Conservation (phyloP, 164 flowering plant species). For the Macadamia tetraphylla region DNA sequence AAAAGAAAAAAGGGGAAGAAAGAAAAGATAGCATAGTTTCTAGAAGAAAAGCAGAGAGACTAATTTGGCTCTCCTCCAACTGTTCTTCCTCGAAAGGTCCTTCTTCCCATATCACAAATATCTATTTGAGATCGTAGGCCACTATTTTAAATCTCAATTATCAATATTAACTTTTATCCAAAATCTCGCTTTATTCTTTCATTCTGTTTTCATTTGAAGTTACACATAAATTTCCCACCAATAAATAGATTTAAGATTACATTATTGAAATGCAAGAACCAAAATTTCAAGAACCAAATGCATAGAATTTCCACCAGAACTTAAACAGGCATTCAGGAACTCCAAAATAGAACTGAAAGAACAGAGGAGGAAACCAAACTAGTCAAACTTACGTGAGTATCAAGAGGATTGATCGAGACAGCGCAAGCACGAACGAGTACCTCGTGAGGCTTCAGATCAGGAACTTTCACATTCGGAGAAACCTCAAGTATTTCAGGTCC, state of each 20-base stretch:
- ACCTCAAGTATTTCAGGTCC: conserved; percentile 83
- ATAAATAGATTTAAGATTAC: background rate
- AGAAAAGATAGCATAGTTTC: background rate
- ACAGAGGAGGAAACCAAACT: background rate
- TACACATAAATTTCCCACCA: background rate
- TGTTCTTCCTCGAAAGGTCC: no score
- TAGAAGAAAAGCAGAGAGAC: background rate
- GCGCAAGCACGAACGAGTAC: conserved; percentile 91
- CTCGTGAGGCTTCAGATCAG: conserved; percentile 71
- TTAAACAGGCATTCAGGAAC: background rate
- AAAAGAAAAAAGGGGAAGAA: background rate
- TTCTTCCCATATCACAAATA: background rate
- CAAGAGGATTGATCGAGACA: conserved; percentile 90
- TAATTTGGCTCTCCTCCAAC: background rate
- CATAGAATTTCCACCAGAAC: background rate
- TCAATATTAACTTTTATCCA: background rate
- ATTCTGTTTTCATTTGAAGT: background rate
- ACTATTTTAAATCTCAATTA: no score
- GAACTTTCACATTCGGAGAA: conserved; percentile 53
- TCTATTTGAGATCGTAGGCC: background rate
- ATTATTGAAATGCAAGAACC: background rate
- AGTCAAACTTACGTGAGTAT: conserved; percentile 33
- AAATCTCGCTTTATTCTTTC: background rate
- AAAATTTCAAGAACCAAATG: background rate
- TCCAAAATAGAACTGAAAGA: background rate